Evolutionary conservation across 2,329 filamentous ascomycete genomes (phyloP), one percentile per base, ranked within the genome.

Genomic region (Aspergillus fischeri): DNA sequence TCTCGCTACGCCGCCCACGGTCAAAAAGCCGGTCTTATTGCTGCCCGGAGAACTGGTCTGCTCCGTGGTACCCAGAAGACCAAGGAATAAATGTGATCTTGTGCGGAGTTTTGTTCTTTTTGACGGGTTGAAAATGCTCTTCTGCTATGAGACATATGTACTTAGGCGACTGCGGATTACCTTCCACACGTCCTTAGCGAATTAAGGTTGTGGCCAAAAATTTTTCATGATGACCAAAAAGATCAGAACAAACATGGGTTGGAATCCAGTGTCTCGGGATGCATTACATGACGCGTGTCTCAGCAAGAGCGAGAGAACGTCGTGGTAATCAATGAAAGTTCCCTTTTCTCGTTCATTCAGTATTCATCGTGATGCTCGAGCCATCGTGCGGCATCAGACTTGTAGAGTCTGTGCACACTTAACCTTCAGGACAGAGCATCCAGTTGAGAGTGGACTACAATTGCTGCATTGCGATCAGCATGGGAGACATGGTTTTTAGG

Each of bases 11-110:
- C 94, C 75, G 89, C 88, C 80, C 89, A 92, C 82, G 94, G 94
- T 90, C 94, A 99, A 85, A 99, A 99, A 88, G 94, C 94, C 75
- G 94, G 94, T 97, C 93, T 99, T 78, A 99, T 99, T 84, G 94
- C 94, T 81, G 94, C 94, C 82, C 87, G 94, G 82, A 91, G 95
- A 87, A 99, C 94, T 81, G 94, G 94, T 97, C 88, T 99, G 83
- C 87, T 99, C 79, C 93, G 94, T 84, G 94, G 94, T 96, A 97
- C 94, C 78, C 94, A 99, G 86, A 99, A 99, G 91, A 91, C 87
- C 79, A 99, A 99, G 91, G 95, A 99, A 71, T 93, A 92, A 83
- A 80, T 78, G 81, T 78, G 75, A 64, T 70, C 64, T 70, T 65
- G 67, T 69, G 83, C 83, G 84, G 85, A 85, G 84, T 86, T 86